Evolutionary conservation across 2,329 filamentous ascomycete genomes (phyloP), one percentile per base, ranked within the genome.

Genomic region (Dactylellina haptotyla): DNA sequence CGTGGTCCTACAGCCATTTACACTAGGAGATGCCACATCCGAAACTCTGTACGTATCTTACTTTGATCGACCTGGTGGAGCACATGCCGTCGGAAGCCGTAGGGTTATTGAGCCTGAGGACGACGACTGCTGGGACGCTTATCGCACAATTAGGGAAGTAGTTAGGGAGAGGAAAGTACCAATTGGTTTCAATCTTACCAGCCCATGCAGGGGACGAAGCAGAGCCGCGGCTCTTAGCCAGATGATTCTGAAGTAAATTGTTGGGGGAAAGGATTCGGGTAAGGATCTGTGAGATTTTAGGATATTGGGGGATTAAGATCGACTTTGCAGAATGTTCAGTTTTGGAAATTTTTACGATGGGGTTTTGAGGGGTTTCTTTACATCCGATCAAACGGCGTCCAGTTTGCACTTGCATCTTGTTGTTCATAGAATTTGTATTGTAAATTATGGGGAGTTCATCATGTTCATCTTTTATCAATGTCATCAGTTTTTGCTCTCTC

Each of bases 1-100:
- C 25, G 58, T 63, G n/a, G 58, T 63, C 23, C n/a, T 63, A n/a
- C 58, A 63, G 23, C 58, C 58, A 20, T 63, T 63, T 25, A 34
- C 58, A 30, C 51, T 63, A 4, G 58, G 58, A 23, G 18, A 63
- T 30, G 34, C 58, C 10, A 16, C 45, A 12, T 18, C 58, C 20
- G 58, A 63, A 43, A 63, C 58, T 5, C 16, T 63, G 20, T 63
- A 63, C 32, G 58, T 63, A 20, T 63, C 58, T 6, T 63, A 63
- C 20, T 63, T 63, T 53, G 58, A 63, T 30, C 45, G 58, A 18
- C 58, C 58, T 4, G 58, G 58, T 18, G 58, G 58, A 6, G 58
- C 58, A 41, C 58, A 63, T 20, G 58, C 58, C 12, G 58, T 63
- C 3, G 58, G 58, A 26, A 63, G 58, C 30, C 58, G 58, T n/a